phyloP scores from a whole-genome alignment of 768 basidiomycete genomes.

The Clitopilus passeckerianus region DNA sequence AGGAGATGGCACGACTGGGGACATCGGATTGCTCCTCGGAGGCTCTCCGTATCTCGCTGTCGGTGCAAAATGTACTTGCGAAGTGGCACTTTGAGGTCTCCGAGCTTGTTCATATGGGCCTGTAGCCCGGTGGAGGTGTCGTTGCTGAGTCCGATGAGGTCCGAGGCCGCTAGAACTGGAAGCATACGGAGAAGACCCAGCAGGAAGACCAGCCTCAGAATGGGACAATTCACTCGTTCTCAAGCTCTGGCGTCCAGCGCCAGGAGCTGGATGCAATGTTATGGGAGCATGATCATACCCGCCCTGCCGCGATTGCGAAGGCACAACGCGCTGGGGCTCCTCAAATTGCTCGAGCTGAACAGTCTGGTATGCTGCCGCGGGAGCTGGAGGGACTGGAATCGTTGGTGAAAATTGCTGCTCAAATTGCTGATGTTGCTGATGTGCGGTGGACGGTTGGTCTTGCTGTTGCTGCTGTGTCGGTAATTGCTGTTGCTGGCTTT shows the following conservation, averaged over 20 bases:
- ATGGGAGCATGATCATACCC: slow-evolving; percentile 5
- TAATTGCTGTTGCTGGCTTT: slow-evolving; percentile 30
- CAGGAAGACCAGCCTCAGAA: background rate
- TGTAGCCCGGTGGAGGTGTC: background rate
- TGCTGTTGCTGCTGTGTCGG: slow-evolving; percentile 24
- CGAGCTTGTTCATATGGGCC: background rate
- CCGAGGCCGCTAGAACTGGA: background rate
- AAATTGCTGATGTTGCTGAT: slow-evolving; percentile 20
- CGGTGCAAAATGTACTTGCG: background rate
- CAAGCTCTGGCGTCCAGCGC: background rate
- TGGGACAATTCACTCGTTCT: background rate
- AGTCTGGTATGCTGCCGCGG: slow-evolving; percentile 20
- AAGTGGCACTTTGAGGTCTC: background rate
- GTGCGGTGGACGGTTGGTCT: slow-evolving; percentile 9
- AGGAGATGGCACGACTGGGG: background rate
- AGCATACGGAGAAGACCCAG: background rate
- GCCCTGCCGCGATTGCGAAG: slow-evolving; percentile 15
- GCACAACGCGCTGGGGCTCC: slow-evolving; percentile 23
- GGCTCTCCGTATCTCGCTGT: background rate
- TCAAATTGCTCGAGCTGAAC: slow-evolving; percentile 19
- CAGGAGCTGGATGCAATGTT: background rate
- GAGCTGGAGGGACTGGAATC: slow-evolving; percentile 17
- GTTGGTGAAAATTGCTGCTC: slow-evolving; percentile 22
- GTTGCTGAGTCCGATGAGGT: background rate
- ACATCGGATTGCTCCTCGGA: background rate